Percentiles rank a stretch among this genome's conserved stretches.
Evolutionary conservation across 139 green algal species (phyloP).

Genomic region (Chlorella sorokiniana): DNA sequence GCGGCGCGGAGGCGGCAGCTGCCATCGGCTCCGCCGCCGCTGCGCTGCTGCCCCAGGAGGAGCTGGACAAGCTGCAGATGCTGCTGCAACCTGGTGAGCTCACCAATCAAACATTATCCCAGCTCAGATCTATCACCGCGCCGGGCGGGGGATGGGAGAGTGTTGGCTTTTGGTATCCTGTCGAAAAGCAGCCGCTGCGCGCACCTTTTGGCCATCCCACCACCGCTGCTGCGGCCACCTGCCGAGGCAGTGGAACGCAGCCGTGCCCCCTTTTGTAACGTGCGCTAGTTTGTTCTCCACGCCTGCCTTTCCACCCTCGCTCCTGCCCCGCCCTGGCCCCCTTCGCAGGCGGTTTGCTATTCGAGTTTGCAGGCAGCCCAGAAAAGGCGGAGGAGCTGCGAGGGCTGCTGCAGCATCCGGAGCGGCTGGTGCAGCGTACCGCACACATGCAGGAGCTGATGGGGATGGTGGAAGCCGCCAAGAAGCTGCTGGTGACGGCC

Average conservation of each 20-base stretch:
- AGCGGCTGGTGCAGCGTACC: constrained; percentile 20
- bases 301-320: background rate
- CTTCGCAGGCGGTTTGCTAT: constrained; percentile 11
- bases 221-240: no score
- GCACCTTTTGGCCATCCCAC: no score
- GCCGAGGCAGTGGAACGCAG: no score
- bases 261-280: no score
- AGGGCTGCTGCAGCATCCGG: background rate
- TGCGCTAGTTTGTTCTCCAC: background rate
- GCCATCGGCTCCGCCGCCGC: background rate
- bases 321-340: background rate
- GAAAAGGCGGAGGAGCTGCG: constrained; percentile 2
- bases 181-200: no score
- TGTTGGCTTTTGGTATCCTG: no score
- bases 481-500: constrained; percentile 7
- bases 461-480: constrained; percentile 25
- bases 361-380: constrained; percentile 17
- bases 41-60: constrained; percentile 3
- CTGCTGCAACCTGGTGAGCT: constrained; percentile 15
- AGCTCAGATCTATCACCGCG: no score
- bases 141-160: no score
- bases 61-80: constrained; percentile 17
- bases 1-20: background rate
- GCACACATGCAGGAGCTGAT: constrained; percentile 34
- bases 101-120: background rate